Evolutionary conservation across 2,329 filamentous ascomycete genomes (phyloP), one percentile per base, ranked within the genome.

Genomic region (Coniochaeta sp.): DNA sequence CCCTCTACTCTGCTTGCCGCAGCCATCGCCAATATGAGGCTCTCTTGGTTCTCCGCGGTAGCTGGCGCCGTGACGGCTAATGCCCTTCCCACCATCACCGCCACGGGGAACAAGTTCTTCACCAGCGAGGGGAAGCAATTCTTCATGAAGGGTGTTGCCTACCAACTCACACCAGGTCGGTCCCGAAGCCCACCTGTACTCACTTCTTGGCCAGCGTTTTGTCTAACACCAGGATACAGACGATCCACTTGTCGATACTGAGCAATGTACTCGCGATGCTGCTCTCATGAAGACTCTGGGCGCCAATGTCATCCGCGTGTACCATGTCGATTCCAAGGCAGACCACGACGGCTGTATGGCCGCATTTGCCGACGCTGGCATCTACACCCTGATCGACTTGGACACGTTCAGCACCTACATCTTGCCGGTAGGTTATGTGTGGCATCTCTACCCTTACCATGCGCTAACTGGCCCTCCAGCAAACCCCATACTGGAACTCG

Each of bases 361-460:
- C 59, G 87, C 86, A 1, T 90, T 96, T 71, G 86, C 84, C 14
- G 85, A 91, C 67, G 89, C 86, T 47, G 90, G 90, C 60, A 93
- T 96, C 71, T 96, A 96, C 71, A 75, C 91, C 59, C 87, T 93
- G 71, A 82, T 96, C 57, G 92, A 96, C 73, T 80, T 96, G 62
- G 93, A 92, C 68, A 90, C 87, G 6, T 89, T 89, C 68, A 75
- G 78, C 65, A 88, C 87, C 1, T 87, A 89, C 69, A 88, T 91
- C 64, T 74, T 85, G 63, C 81, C 86, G 40, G 82, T 86, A 71
- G 65, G 79, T 71, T 24, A 7, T 47, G 19, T 47, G 19, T 24
- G 4, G 30, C 24, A 28, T 57, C 19, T n/a, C 14, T 9, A 7
- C 34, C 12, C 22, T 8, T 32, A 6, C 44, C 52, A 26, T 34